A percentile compares a stretch with the other conserved stretches of the same genome.
Evolutionary conservation across 371 early-diverging fungal genomes (phyloP).

Genomic region (Haplosporangium sp.): DNA sequence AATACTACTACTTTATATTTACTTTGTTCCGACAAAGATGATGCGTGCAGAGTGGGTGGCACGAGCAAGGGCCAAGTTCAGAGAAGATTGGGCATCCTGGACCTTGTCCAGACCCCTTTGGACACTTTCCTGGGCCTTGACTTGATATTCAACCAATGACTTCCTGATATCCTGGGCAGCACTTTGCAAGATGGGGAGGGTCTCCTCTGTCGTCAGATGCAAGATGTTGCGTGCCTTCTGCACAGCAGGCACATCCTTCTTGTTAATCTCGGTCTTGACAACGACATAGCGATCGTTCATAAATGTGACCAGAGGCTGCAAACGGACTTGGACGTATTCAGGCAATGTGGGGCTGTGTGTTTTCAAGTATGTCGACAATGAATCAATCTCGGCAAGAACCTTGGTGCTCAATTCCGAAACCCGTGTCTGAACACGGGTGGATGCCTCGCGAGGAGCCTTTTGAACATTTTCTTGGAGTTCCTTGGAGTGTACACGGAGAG

Average conservation of each 20-base stretch:
- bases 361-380: conserved; percentile 59
- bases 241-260: conserved; percentile 58
- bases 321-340: conserved; percentile 60
- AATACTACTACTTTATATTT: background rate
- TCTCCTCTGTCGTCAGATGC: conserved; percentile 60
- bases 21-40: conserved; percentile 45
- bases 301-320: conserved; percentile 62
- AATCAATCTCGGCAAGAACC: conserved; percentile 53
- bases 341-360: conserved; percentile 59
- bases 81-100: conserved; percentile 33
- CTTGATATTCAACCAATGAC: conserved; percentile 42
- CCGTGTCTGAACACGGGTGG: conserved; percentile 28
- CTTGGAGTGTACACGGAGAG: conserved; percentile 38
- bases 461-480: conserved; percentile 43
- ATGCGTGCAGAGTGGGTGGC: conserved; percentile 31
- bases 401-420: conserved; percentile 52
- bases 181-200: conserved; percentile 60
- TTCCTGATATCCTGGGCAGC: conserved; percentile 61
- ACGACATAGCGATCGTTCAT: conserved; percentile 61
- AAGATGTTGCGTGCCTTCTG: conserved; percentile 68
- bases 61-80: conserved; percentile 26
- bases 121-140: conserved; percentile 45
- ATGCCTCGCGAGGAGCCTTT: conserved; percentile 29
- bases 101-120: conserved; percentile 50
- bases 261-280: conserved; percentile 58